Conservation (phyloP, 2,329 filamentous ascomycete species). For the Tolypocladium cylindrosporum region DNA sequence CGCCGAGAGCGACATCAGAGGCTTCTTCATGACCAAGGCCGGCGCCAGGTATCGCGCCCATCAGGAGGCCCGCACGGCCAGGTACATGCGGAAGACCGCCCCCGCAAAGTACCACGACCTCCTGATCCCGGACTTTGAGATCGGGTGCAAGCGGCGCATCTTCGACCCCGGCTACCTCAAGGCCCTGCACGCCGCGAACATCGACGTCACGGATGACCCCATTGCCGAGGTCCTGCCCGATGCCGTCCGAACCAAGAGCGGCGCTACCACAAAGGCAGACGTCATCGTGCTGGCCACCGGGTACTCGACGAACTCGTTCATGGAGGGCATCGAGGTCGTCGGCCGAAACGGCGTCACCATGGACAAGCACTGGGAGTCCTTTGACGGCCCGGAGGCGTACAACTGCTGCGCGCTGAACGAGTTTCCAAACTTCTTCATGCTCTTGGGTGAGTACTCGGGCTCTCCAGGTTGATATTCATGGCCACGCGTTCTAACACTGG, state of each 20-base stretch:
- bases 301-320: constrained; percentile 44
- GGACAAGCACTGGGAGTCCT: constrained; percentile 44
- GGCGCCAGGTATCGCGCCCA: constrained; percentile 23
- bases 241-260: constrained; percentile 23
- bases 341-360: constrained; percentile 40
- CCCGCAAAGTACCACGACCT: constrained; percentile 52
- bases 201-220: constrained; percentile 34
- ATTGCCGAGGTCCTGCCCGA: constrained; percentile 35
- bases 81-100: constrained; percentile 30
- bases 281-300: constrained; percentile 53
- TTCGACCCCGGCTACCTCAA: constrained; percentile 46
- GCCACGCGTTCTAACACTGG: background rate
- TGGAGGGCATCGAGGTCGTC: constrained; percentile 41
- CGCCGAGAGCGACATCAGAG: constrained; percentile 18
- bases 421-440: constrained; percentile 56
- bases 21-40: constrained; percentile 29
- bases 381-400: constrained; percentile 54
- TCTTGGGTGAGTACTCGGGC: constrained; percentile 31
- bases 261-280: constrained; percentile 40
- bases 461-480: background rate
- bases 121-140: constrained; percentile 49
- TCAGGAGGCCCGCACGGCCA: constrained; percentile 27
- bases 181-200: constrained; percentile 38
- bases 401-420: constrained; percentile 45
- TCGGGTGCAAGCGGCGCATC: constrained; percentile 56